phyloP scores from a whole-genome alignment of 495 filamentous ascomycete genomes.

The Penicillium odoratum region DNA sequence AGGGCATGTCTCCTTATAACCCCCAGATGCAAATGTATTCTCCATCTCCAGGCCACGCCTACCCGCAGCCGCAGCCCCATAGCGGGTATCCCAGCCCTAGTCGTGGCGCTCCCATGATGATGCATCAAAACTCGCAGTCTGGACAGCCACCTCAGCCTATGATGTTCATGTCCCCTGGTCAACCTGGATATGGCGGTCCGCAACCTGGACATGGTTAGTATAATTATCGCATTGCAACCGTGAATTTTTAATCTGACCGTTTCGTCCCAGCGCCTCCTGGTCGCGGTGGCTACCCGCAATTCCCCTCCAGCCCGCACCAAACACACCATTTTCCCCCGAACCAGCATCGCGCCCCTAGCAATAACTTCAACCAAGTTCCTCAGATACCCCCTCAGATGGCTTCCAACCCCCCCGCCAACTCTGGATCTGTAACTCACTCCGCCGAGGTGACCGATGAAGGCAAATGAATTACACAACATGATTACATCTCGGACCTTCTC shows the following conservation, averaged over 20 bases:
- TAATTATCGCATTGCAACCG: constrained; percentile 4
- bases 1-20: constrained; percentile 57
- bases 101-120: constrained; percentile 78
- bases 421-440: constrained; percentile 36
- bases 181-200: constrained; percentile 65
- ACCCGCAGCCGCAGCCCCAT: constrained; percentile 63
- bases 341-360: constrained; percentile 59
- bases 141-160: constrained; percentile 59
- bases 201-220: constrained; percentile 66
- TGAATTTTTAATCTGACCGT: background rate
- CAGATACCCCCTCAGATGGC: constrained; percentile 50
- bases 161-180: constrained; percentile 68
- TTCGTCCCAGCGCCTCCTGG: constrained; percentile 52
- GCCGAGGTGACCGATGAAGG: constrained; percentile 53
- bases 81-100: constrained; percentile 85
- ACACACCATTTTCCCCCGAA: constrained; percentile 63
- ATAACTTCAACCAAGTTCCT: constrained; percentile 56
- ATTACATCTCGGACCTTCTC: constrained; percentile 8
- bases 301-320: constrained; percentile 65
- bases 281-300: constrained; percentile 60
- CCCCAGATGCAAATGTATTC: constrained; percentile 77
- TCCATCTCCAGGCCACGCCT: constrained; percentile 64
- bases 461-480: constrained; percentile 50
- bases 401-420: constrained; percentile 40
- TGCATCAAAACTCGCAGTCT: constrained; percentile 76